Conservation (phyloP, 768 basidiomycete genomes). For the Auricularia sp. region DNA sequence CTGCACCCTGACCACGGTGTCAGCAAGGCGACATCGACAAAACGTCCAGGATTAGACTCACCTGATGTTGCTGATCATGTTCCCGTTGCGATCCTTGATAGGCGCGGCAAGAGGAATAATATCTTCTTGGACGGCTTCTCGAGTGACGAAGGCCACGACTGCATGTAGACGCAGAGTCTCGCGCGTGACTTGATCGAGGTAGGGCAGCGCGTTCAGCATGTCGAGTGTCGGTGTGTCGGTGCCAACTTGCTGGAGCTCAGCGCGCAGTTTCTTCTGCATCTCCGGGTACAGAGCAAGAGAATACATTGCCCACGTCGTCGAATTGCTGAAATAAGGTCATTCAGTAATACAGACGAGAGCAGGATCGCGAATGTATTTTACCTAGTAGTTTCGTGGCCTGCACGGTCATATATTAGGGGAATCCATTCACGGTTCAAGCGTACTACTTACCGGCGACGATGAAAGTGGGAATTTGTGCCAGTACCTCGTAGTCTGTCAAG, state of each 20-base stretch:
- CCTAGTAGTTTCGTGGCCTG: no score
- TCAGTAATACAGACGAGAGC: no score
- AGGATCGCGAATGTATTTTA: no score
- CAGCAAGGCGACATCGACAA: constrained; percentile 3
- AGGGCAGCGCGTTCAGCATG: constrained; percentile 4
- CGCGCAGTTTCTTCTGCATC: constrained; percentile 25
- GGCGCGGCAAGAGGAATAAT: constrained; percentile 14
- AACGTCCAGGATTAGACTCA: constrained; percentile 5
- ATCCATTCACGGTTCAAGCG: not conserved
- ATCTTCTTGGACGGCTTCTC: not conserved
- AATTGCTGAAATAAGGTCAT: constrained; percentile 5
- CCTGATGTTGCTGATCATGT: constrained; percentile 9
- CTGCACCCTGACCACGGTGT: constrained; percentile 25
- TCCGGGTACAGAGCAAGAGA: constrained; percentile 21
- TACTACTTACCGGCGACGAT: constrained; percentile 6
- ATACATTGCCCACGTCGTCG: constrained; percentile 23
- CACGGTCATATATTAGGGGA: no score
- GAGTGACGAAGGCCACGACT: not conserved
- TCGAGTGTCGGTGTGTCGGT: constrained; percentile 3
- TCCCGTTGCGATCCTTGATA: constrained; percentile 18
- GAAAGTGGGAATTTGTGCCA: constrained; percentile 13
- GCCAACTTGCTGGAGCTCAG: constrained; percentile 17
- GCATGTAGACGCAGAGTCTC: constrained; percentile 2
- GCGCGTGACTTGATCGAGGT: constrained; percentile 5
- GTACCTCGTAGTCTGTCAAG: constrained; percentile 7